A percentile compares a stretch with the other conserved stretches of the same genome.
Conservation (phyloP, 2,329 filamentous ascomycete genomes). For the Chrysosporium keratinophilum region DNA sequence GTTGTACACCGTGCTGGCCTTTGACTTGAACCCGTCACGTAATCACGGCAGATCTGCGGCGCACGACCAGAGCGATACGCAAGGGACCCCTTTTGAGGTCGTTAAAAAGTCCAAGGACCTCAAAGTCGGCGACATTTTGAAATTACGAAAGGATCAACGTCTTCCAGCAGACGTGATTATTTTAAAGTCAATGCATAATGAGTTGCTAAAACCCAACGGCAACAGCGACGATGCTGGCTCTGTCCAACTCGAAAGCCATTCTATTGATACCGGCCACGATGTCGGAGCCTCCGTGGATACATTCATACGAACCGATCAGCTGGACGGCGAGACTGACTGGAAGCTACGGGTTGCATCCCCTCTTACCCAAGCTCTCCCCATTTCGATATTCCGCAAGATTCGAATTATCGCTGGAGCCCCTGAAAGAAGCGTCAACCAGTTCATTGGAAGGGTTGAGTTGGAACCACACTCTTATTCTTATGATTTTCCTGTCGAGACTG, state of each 20-base stretch:
- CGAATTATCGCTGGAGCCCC: conserved; percentile 76
- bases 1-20: conserved; percentile 65
- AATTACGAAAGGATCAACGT: conserved; percentile 80
- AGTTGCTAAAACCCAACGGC: neutral
- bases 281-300: conserved; percentile 57
- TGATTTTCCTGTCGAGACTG: conserved; percentile 34
- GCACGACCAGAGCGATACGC: conserved; percentile 22
- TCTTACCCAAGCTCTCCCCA: conserved; percentile 66
- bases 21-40: conserved; percentile 41
- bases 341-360: conserved; percentile 83
- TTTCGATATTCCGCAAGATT: conserved; percentile 57
- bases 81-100: conserved; percentile 49
- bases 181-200: conserved; percentile 58
- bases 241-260: neutral
- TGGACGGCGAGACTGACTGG: conserved; percentile 98
- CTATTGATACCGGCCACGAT: neutral
- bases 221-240: neutral
- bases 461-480: conserved; percentile 42
- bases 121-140: conserved; percentile 90
- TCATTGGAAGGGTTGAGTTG: conserved; percentile 78
- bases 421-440: conserved; percentile 89
- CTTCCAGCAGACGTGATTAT: conserved; percentile 92
- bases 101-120: conserved; percentile 76
- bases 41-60: conserved; percentile 9
- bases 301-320: conserved; percentile 92